Percentiles rank a stretch among this genome's conserved stretches.
Conservation (phyloP, 2,329 filamentous ascomycete species). For the Aureobasidium sp. region DNA sequence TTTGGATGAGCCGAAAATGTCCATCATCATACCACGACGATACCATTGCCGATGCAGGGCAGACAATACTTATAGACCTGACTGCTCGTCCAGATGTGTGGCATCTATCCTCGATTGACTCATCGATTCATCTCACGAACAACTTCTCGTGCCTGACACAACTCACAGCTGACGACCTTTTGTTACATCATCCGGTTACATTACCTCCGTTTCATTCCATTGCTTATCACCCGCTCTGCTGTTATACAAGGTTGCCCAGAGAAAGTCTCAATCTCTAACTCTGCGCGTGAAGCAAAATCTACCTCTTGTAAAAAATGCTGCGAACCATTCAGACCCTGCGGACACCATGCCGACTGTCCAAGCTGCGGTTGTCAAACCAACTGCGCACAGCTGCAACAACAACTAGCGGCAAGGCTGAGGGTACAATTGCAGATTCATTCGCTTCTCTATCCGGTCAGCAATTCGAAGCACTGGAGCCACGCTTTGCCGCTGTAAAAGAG, state of each 20-base stretch:
- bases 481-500: slow-evolving; percentile 41
- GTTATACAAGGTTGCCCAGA: neutral
- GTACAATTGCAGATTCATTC: slow-evolving; percentile 46
- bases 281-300: neutral
- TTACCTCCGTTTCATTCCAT: neutral
- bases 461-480: slow-evolving; percentile 38
- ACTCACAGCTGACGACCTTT: neutral
- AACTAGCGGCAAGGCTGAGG: slow-evolving; percentile 36
- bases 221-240: neutral
- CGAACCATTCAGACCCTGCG: neutral
- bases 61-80: neutral
- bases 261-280: neutral
- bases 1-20: neutral
- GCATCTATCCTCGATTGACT: too few relatives aligned
- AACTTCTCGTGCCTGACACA: neutral
- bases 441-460: slow-evolving; percentile 42
- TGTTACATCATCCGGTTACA: neutral
- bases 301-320: neutral
- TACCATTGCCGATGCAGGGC: neutral
- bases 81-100: neutral
- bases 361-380: neutral
- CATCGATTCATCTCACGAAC: too few relatives aligned
- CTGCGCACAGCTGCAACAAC: slow-evolving; percentile 21
- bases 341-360: neutral
- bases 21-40: neutral